Percentiles rank a stretch among this genome's conserved stretches.
Evolutionary conservation across 164 flowering plant species (phyloP).

Genomic region (Piper longum): DNA sequence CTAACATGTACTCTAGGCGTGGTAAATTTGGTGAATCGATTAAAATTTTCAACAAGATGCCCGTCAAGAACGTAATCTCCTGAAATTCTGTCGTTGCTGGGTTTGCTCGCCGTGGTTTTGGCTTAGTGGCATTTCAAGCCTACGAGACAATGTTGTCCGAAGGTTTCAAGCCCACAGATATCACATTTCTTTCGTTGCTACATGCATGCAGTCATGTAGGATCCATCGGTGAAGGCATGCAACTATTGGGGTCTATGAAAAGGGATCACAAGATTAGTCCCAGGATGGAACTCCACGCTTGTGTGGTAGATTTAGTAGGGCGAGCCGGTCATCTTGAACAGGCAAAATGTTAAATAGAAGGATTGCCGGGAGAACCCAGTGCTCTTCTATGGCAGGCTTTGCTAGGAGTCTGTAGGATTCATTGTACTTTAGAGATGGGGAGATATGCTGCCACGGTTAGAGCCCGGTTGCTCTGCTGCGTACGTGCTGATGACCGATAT

Average conservation of each 20-base stretch:
- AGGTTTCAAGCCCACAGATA: constrained; percentile 58
- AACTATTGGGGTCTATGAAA: constrained; percentile 51
- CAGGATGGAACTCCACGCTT: constrained; percentile 73
- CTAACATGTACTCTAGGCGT: constrained; percentile 84
- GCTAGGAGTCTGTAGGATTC: constrained; percentile 70
- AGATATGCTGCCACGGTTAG: constrained; percentile 38
- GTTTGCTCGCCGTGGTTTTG: constrained; percentile 78
- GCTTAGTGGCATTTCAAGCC: constrained; percentile 41
- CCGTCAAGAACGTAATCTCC: constrained; percentile 41
- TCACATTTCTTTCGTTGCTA: constrained; percentile 75
- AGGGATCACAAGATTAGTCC: constrained; percentile 41
- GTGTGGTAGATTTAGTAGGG: constrained; percentile 79
- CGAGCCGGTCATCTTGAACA: constrained; percentile 58
- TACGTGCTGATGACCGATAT: constrained; percentile 64
- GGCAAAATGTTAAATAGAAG: constrained; percentile 50
- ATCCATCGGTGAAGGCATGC: constrained; percentile 56
- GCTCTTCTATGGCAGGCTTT: constrained; percentile 67
- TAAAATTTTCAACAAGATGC: constrained; percentile 38
- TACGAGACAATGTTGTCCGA: constrained; percentile 55
- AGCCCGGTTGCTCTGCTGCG: constrained; percentile 43
- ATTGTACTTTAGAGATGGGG: constrained; percentile 52
- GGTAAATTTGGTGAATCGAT: constrained; percentile 56
- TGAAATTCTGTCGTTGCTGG: constrained; percentile 89
- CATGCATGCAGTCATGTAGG: constrained; percentile 91
- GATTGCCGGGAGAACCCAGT: constrained; percentile 37